Conservation (phyloP, 2,329 filamentous ascomycete genomes). For the Talaromyces islandicus region DNA sequence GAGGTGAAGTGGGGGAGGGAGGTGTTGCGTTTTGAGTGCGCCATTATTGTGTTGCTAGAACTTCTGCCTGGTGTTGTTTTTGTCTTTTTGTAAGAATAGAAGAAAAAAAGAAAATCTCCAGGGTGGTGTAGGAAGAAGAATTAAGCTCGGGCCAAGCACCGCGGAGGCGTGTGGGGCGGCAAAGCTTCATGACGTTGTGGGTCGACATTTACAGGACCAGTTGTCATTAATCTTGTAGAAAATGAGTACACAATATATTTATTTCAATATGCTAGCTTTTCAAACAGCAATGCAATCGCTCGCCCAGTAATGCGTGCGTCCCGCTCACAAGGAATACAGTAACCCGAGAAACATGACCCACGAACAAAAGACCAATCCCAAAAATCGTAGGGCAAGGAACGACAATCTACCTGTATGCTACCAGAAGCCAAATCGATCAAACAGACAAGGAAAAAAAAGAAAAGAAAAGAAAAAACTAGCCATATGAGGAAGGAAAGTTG, state of each 20-base stretch:
- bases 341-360: background rate
- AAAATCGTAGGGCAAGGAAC: background rate
- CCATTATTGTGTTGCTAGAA: too few species aligned
- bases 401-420: background rate
- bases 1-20: conserved; percentile 90
- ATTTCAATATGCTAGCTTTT: background rate
- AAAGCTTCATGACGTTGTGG: background rate
- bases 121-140: background rate
- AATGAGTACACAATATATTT: background rate
- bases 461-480: too few species aligned
- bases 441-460: background rate
- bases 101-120: too few species aligned
- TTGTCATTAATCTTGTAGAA: too few species aligned
- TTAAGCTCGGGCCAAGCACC: background rate
- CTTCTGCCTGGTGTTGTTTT: too few species aligned
- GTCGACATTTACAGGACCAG: too few species aligned
- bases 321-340: background rate
- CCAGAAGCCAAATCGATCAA: background rate
- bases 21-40: conserved; percentile 72
- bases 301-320: background rate
- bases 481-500: background rate
- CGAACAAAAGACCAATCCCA: background rate
- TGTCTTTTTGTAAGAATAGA: too few species aligned
- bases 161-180: background rate
- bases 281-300: background rate